Conservation (phyloP, 192 early-diverging fungal genomes). For the Coemansia sp. region DNA sequence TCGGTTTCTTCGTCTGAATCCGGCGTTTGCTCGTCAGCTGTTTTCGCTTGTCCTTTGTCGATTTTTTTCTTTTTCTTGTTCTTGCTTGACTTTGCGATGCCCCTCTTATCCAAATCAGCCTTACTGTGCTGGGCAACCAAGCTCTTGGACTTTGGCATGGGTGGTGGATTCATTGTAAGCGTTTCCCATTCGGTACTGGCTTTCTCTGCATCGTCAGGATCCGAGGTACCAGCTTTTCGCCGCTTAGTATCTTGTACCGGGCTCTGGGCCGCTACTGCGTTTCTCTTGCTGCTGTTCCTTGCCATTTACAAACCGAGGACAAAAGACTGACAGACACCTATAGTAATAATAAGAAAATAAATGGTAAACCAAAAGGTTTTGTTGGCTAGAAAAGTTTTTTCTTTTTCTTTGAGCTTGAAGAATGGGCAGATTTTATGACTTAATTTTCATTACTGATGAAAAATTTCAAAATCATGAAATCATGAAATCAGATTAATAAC, state of each 20-base stretch:
- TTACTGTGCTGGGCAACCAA: constrained; percentile 2
- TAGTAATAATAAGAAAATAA: not conserved
- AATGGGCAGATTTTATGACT: too few relatives aligned
- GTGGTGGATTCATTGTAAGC: constrained; percentile 47
- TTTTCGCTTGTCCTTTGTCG: constrained; percentile 4
- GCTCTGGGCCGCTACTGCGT: not conserved
- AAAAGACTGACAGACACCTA: not conserved
- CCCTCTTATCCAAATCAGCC: not conserved
- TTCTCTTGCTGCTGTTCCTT: not conserved
- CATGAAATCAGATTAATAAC: not conserved
- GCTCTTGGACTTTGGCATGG: constrained; percentile 28
- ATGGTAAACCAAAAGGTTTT: not conserved
- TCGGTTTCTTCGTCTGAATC: constrained; percentile 13
- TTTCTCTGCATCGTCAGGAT: constrained; percentile 10
- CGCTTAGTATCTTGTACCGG: constrained; percentile 12
- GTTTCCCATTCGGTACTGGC: constrained; percentile 19
- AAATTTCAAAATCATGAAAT: not conserved
- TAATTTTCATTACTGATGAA: too few relatives aligned
- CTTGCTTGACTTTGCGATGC: not conserved
- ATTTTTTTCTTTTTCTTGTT: constrained; percentile 7
- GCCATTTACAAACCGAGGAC: not conserved
- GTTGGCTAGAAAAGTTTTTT: not conserved
- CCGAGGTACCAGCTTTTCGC: constrained; percentile 15
- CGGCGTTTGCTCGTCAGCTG: not conserved
- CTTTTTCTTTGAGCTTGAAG: not conserved